Base-by-base conservation (phyloP, 192 early-diverging fungal species). In the Umbelopsis isabellina region DNA sequence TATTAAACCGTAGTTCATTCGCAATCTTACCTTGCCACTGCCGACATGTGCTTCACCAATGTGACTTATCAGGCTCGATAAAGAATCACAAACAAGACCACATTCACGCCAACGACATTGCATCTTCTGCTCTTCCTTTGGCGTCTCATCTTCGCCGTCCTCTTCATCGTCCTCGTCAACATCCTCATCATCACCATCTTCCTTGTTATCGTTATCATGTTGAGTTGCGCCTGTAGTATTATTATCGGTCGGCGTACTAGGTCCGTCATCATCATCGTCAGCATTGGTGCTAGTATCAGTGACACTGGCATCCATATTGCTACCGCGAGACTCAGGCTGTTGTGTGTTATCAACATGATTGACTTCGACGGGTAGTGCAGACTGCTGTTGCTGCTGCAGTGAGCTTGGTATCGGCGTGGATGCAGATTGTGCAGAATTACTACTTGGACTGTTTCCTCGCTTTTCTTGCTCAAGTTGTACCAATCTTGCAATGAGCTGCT, bases 1-100 rank as follows among this genome's bases (percentile, higher is more conserved):
- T 48, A 25, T 23, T 22, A 66, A 3, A 20, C 10, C 4, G 46
- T 46, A 8, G 27, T 30, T 20, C 12, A 23, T 50, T 41, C 66
- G 18, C 35, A 37, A 16, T 21, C 66, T 64, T 73, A 85, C 86
- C 79, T 85, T 87, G 53, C 86, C 86, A 46, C 84, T 80, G 11
- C 86, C 83, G 70, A 87, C 83, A 66, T 87, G 86, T 1, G 67
- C 50, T 30, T 87, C 86, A 50, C 75, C 80, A 1, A 87, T 78
- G 47, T 87, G 86, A 16, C 69, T 70, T 44, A 85, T 85, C 22
- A 87, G 53, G 65, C 70, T 74, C 27, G 85, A 80, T 12, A 87
- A 68, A 1, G 75, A 72, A 22, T 51, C 61, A 55, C 84, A 82
- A 12, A 78, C 77, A 23, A 81, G 73, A 23, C 79, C 76, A 66